A percentile compares a stretch with the other conserved stretches of the same genome.
Evolutionary conservation across 164 flowering plant species (phyloP).

Genomic region (Nelumbo lutea): DNA sequence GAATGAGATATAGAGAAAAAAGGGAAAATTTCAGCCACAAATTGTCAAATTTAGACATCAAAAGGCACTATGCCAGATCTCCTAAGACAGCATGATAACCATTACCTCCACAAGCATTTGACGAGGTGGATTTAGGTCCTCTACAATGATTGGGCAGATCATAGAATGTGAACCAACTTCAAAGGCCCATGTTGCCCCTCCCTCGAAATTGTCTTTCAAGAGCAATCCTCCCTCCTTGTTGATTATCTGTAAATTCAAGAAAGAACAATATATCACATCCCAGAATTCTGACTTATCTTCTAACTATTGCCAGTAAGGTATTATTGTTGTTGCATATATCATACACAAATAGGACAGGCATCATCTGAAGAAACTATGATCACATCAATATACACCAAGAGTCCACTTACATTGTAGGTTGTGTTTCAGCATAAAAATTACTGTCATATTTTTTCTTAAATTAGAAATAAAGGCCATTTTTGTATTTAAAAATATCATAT

Average conservation of each 20-base stretch:
- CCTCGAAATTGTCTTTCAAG: slow-evolving; percentile 67
- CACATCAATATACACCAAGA: too few species aligned
- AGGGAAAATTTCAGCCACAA: not conserved
- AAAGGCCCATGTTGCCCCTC: slow-evolving; percentile 95
- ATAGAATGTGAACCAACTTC: slow-evolving; percentile 88
- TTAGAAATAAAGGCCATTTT: too few species aligned
- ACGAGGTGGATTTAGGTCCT: slow-evolving; percentile 79
- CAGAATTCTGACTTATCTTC: not conserved
- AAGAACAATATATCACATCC: slow-evolving; percentile 2
- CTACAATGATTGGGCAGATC: slow-evolving; percentile 89
- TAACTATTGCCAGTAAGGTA: not conserved
- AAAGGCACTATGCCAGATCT: not conserved
- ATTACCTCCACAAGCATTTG: slow-evolving; percentile 96
- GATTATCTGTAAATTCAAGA: slow-evolving; percentile 39
- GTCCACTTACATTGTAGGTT: too few species aligned
- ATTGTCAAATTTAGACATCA: not conserved
- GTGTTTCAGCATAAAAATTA: too few species aligned
- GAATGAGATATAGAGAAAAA: not conserved
- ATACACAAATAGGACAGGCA: too few species aligned
- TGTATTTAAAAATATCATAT: too few species aligned
- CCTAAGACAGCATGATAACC: not conserved
- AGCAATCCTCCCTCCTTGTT: slow-evolving; percentile 61
- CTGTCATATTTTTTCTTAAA: too few species aligned
- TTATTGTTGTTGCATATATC: too few species aligned
- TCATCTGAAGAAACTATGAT: too few species aligned